Evolutionary conservation across 164 flowering plant genomes (phyloP).

Genomic region (Liquidambar formosana): DNA sequence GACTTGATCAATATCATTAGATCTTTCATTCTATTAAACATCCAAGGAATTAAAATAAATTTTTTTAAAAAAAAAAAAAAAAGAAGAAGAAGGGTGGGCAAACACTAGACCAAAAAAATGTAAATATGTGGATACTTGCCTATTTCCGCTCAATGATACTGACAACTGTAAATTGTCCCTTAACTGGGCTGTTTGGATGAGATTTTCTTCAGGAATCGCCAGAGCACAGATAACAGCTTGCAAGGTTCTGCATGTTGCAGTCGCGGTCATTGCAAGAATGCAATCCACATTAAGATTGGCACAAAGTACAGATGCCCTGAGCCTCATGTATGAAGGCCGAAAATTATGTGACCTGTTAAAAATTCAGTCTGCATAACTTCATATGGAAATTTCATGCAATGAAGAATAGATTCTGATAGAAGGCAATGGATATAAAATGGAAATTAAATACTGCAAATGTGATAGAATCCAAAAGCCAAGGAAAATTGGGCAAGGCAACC

Average conservation of each 20-base stretch:
- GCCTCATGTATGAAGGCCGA: slow-evolving; percentile 94
- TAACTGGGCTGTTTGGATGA: slow-evolving; percentile 55
- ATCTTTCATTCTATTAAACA: slow-evolving; percentile 74
- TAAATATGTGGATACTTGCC: slow-evolving; percentile 41
- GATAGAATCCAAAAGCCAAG: neutral
- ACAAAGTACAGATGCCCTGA: slow-evolving; percentile 77
- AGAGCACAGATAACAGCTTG: slow-evolving; percentile 69
- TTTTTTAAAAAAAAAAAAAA: neutral
- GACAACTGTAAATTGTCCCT: slow-evolving; percentile 80
- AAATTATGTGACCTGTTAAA: slow-evolving; percentile 93
- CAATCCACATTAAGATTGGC: slow-evolving; percentile 61
- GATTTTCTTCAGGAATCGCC: slow-evolving; percentile 72
- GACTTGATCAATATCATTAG: slow-evolving; percentile 66
- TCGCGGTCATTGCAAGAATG: slow-evolving; percentile 98
- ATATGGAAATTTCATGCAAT: neutral
- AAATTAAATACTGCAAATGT: neutral
- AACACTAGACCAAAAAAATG: no score
- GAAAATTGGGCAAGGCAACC: neutral
- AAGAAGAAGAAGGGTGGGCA: neutral
- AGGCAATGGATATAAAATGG: neutral
- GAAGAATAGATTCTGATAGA: slow-evolving; percentile 1
- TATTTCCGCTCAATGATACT: slow-evolving; percentile 64
- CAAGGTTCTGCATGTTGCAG: slow-evolving; percentile 79
- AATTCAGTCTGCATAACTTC: neutral
- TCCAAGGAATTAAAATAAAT: slow-evolving; percentile 1